Base-by-base conservation (phyloP, 257 asterid genomes). In the Nicotiana noctiflora region DNA sequence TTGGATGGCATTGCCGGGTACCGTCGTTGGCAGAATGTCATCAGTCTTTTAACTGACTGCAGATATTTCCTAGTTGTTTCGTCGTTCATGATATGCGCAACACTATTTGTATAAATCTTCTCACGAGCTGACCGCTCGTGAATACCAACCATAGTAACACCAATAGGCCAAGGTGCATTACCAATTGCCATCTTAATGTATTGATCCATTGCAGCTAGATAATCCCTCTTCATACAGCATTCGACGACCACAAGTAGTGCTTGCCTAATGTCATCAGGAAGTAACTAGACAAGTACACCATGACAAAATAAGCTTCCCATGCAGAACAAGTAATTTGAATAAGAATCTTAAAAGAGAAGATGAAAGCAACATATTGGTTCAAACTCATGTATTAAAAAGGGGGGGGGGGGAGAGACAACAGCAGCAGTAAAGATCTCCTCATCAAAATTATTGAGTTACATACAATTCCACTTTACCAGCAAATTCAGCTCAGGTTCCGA, bases 121-220 rank as follows among this genome's bases (percentile, higher is more conserved):
- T 96, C 99, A 23, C 99, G 98, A 0, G 98, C 99, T 40, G 99
- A 96, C 84, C 99, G 98, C 77, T 96, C 99, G 32, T 96, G 99
- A 63, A 96, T 96, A 84, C 99, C 99, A 90, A 96, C 98, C 99
- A 96, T 96, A 88, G 99, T 96, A 81, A 96, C 99, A 80, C 98
- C 99, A 40, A 96, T 94, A 64, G 99, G 99, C 99, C 99, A 96
- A 1, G 99, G 99, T 40, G 99, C 98, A 82, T 96, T 96, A 14
- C 98, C 99, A 32, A 94, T 94, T 10, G 99, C 98, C 85, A 96
- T 31, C 83, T 83, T 96, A 61, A 94, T 94, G 86, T 96, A 96
- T 44, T 94, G 98, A 80, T 91, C 99, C 98, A 94, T 94, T 63
- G 97, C 98, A 21, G 99, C 98, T 76, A 96, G 89, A 87, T 96